Conservation (phyloP, 2,329 filamentous ascomycete genomes). For the Scolecobasidium constrictum region DNA sequence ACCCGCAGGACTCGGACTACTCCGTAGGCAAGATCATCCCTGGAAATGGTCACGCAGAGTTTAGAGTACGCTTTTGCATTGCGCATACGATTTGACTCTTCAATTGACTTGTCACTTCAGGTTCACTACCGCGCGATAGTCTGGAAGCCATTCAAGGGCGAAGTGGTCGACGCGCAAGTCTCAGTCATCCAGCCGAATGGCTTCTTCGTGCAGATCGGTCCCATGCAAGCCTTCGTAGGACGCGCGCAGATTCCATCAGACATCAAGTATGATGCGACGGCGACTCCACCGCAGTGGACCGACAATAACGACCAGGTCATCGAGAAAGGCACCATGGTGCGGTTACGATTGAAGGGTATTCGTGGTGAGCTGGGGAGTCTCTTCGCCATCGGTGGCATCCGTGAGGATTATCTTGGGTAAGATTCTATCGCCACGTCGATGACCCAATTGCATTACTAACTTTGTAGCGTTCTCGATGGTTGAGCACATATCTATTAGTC, state of each 20-base stretch:
- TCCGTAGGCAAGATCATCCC: slow-evolving; percentile 88
- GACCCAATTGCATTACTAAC: slow-evolving; percentile 1
- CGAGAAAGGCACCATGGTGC: slow-evolving; percentile 84
- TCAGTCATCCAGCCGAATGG: slow-evolving; percentile 83
- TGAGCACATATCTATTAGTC: too few species aligned
- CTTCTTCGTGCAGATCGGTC: slow-evolving; percentile 79
- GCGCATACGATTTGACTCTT: too few species aligned
- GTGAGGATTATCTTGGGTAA: slow-evolving; percentile 46
- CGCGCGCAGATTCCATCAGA: slow-evolving; percentile 60
- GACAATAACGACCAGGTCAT: slow-evolving; percentile 92
- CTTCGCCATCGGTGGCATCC: slow-evolving; percentile 96
- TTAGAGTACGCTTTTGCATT: slow-evolving; percentile 88
- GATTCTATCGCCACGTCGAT: background rate
- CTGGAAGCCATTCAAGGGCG: slow-evolving; percentile 95
- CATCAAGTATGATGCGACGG: slow-evolving; percentile 90
- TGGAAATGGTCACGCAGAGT: slow-evolving; percentile 84
- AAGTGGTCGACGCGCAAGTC: slow-evolving; percentile 93
- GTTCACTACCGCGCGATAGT: slow-evolving; percentile 82
- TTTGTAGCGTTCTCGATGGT: background rate
- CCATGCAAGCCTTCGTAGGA: slow-evolving; percentile 62
- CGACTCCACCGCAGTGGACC: slow-evolving; percentile 92
- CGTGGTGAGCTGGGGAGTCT: slow-evolving; percentile 89
- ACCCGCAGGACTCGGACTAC: slow-evolving; percentile 70
- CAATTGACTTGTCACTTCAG: too few species aligned
- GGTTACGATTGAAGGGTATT: slow-evolving; percentile 88